These are phyloP conservation scores for Colletotrichum lindemuthianum DNA, from an alignment of 2,329 filamentous ascomycete species.

Conservation along the genomic window DNA sequence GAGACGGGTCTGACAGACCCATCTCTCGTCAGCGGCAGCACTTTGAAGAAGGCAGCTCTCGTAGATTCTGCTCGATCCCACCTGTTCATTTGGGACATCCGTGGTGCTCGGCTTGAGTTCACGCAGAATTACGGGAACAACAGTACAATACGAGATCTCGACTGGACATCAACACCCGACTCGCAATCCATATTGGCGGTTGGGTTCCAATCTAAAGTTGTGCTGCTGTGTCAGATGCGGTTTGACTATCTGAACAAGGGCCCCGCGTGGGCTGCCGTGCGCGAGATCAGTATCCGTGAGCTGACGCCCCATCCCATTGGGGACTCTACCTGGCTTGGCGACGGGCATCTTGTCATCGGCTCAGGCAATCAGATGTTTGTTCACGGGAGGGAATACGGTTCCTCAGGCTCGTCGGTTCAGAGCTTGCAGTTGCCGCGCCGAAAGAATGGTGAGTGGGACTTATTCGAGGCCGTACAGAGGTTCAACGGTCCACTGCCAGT, in stretches of 20 bases:
- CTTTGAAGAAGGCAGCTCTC: slow-evolving; percentile 85
- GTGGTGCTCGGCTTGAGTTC: slow-evolving; percentile 83
- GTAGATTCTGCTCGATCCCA: slow-evolving; percentile 78
- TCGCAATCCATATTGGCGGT: slow-evolving; percentile 89
- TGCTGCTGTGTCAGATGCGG: slow-evolving; percentile 86
- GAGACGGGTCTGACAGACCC: slow-evolving; percentile 80
- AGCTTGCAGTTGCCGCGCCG: slow-evolving; percentile 58
- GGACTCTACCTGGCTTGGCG: slow-evolving; percentile 89
- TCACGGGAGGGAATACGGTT: slow-evolving; percentile 78
- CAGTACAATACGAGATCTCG: slow-evolving; percentile 84
- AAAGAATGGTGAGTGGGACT: slow-evolving; percentile 67
- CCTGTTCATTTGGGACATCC: slow-evolving; percentile 91
- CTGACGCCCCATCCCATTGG: slow-evolving; percentile 90
- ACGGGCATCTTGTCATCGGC: slow-evolving; percentile 86
- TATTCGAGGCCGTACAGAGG: slow-evolving; percentile 84
- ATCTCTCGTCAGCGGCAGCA: slow-evolving; percentile 84
- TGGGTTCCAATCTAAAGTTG: slow-evolving; percentile 87
- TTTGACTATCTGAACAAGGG: slow-evolving; percentile 91
- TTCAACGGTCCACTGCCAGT: slow-evolving; percentile 89
- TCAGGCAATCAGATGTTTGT: slow-evolving; percentile 92
- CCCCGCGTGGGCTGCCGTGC: slow-evolving; percentile 88
- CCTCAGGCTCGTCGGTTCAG: slow-evolving; percentile 68
- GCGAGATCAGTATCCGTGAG: slow-evolving; percentile 83
- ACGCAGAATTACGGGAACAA: slow-evolving; percentile 77
- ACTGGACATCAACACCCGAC: slow-evolving; percentile 94